Percentiles rank a stretch among this genome's conserved stretches.
Evolutionary conservation across 805 yeast species (phyloP).

Genomic region (Yarrowia sp.): DNA sequence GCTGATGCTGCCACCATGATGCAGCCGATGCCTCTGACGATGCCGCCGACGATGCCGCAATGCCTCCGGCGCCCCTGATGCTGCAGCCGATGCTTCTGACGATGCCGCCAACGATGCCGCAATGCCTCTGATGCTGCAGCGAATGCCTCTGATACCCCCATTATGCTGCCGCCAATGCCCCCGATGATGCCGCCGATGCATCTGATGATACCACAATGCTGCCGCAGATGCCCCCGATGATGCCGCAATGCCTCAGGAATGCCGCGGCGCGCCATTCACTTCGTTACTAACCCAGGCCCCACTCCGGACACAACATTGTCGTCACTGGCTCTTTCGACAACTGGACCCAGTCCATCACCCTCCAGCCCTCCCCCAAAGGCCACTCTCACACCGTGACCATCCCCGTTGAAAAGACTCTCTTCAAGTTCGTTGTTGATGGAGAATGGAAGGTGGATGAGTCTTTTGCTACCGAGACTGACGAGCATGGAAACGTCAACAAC

Average conservation of each 20-base stretch:
- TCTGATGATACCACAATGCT: not conserved
- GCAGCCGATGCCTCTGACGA: no score
- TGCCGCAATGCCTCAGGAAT: not conserved
- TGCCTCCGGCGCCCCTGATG: not conserved
- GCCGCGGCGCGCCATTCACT: no score
- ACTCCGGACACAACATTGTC: slow-evolving; percentile 42
- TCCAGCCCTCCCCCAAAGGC: slow-evolving; percentile 45
- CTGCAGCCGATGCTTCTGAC: not conserved
- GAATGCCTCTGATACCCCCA: no score
- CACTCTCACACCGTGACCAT: slow-evolving; percentile 38
- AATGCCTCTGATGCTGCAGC: no score
- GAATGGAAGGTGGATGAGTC: slow-evolving; percentile 50
- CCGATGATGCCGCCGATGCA: not conserved
- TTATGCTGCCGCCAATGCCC: no score
- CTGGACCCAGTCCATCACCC: slow-evolving; percentile 52
- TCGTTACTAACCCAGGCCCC: slow-evolving; percentile 23
- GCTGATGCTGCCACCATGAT: not conserved
- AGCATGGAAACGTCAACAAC: slow-evolving; percentile 31
- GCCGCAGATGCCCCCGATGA: not conserved
- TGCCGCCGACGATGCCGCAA: not conserved
- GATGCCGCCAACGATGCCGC: not conserved
- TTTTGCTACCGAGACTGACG: slow-evolving; percentile 33
- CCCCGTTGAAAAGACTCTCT: slow-evolving; percentile 38
- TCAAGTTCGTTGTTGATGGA: slow-evolving; percentile 61
- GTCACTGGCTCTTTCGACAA: slow-evolving; percentile 62